A percentile compares a stretch with the other conserved stretches of the same genome.
These are phyloP conservation scores for Thermothielavioides terrestris DNA, from an alignment of 495 filamentous ascomycete species.

Conservation along the genomic window DNA sequence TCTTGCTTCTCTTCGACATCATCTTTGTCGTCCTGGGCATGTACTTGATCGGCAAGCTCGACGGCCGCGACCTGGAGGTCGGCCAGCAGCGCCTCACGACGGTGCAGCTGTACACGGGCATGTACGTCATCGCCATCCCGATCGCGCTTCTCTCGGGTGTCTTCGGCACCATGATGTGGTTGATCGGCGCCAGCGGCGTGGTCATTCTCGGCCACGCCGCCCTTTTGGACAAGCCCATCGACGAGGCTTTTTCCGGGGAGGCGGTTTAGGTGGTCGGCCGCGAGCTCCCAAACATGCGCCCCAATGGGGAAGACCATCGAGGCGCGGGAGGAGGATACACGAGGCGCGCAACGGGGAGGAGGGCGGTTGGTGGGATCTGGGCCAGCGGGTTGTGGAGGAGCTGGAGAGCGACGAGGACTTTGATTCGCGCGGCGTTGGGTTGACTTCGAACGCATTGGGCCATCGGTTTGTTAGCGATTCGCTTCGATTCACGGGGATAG, in stretches of 20 bases:
- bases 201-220: conserved; percentile 89
- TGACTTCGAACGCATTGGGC: conserved; percentile 33
- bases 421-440: conserved; percentile 50
- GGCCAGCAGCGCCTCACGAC: conserved; percentile 73
- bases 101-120: conserved; percentile 89
- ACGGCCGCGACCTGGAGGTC: conserved; percentile 78
- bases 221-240: conserved; percentile 97
- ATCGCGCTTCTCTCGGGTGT: conserved; percentile 77
- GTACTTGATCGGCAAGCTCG: conserved; percentile 81
- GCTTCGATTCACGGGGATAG: conserved; percentile 53
- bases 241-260: conserved; percentile 99
- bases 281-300: conserved; percentile 94
- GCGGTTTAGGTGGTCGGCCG: conserved; percentile 99
- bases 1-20: conserved; percentile 79
- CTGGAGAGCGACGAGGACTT: conserved; percentile 54
- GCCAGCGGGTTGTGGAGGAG: conserved; percentile 57
- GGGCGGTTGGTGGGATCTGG: conserved; percentile 36
- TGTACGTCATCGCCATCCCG: conserved; percentile 72
- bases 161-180: conserved; percentile 75
- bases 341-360: conserved; percentile 47
- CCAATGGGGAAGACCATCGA: conserved; percentile 96
- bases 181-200: conserved; percentile 88
- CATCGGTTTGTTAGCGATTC: conserved; percentile 48
- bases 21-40: conserved; percentile 74
- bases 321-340: conserved; percentile 62